Percentiles rank a stretch among this genome's conserved stretches.
phyloP scores from a whole-genome alignment of 257 asterid genomes.

The Gentiana dahurica region DNA sequence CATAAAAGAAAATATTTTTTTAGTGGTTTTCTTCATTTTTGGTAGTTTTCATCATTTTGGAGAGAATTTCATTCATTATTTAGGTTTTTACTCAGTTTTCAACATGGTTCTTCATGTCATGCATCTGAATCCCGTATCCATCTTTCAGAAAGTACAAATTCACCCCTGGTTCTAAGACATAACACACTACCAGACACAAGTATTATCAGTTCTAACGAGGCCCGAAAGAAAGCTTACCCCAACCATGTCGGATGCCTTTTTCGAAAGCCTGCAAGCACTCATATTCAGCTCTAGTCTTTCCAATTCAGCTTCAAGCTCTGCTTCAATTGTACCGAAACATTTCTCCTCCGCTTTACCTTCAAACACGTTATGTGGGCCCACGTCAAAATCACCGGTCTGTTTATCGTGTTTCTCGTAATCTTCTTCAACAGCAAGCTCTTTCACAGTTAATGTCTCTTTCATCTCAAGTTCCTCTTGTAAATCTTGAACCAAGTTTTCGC shows the following conservation, averaged over 20 bases:
- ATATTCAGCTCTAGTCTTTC: conserved; percentile 70
- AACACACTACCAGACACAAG: too few species aligned
- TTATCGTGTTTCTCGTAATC: conserved; percentile 40
- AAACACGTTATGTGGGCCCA: conserved; percentile 16
- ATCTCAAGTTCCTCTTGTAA: conserved; percentile 91
- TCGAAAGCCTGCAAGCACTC: conserved; percentile 37
- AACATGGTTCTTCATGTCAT: too few species aligned
- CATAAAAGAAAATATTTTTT: too few species aligned
- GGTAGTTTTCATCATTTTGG: not conserved
- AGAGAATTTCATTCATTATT: too few species aligned
- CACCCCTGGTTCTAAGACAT: too few species aligned
- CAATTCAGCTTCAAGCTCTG: conserved; percentile 94
- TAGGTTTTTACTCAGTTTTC: too few species aligned
- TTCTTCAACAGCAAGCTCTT: conserved; percentile 55
- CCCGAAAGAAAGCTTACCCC: conserved; percentile 36
- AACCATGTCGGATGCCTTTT: conserved; percentile 26
- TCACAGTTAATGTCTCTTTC: conserved; percentile 78
- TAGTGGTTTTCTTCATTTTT: too few species aligned
- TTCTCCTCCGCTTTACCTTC: conserved; percentile 42
- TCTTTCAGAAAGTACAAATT: too few species aligned
- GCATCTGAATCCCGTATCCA: too few species aligned
- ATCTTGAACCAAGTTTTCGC: conserved; percentile 75
- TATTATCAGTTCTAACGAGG: too few species aligned
- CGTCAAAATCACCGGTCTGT: conserved; percentile 26
- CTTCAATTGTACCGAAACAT: conserved; percentile 71